phyloP scores from a whole-genome alignment of 805 yeast genomes.

The Candida patagonica region DNA sequence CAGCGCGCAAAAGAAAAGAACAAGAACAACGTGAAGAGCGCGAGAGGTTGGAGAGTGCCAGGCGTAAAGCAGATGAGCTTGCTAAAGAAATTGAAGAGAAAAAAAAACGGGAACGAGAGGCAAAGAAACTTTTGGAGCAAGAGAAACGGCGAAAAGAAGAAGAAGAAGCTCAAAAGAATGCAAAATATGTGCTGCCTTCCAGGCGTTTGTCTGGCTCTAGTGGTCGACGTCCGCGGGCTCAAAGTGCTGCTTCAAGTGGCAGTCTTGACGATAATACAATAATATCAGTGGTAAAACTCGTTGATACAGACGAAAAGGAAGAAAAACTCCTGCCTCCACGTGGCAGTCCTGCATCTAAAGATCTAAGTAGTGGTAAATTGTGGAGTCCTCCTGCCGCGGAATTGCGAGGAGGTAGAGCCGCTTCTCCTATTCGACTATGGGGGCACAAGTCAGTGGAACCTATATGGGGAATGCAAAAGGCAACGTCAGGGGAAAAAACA shows the following conservation, averaged over 20 bases:
- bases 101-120: conserved; percentile 14
- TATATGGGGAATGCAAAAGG: conserved; percentile 2
- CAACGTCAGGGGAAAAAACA: neutral
- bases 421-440: neutral
- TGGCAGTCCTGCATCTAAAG: too few species aligned
- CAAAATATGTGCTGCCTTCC: conserved; percentile 4
- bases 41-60: conserved; percentile 23
- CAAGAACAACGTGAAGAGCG: conserved; percentile 25
- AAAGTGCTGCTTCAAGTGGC: neutral
- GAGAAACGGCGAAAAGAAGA: conserved; percentile 5
- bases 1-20: conserved; percentile 28
- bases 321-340: too few species aligned
- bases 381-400: conserved; percentile 1
- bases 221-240: neutral
- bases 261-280: conserved; percentile 7
- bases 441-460: neutral
- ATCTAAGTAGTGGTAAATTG: neutral
- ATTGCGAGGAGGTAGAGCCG: neutral
- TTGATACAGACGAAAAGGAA: neutral
- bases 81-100: conserved; percentile 18
- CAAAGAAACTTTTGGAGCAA: neutral
- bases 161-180: conserved; percentile 4
- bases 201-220: neutral
- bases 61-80: conserved; percentile 24
- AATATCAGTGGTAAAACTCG: conserved; percentile 3